Evolutionary conservation across 805 yeast species (phyloP).

Genomic region (Isabelozyma heimii): DNA sequence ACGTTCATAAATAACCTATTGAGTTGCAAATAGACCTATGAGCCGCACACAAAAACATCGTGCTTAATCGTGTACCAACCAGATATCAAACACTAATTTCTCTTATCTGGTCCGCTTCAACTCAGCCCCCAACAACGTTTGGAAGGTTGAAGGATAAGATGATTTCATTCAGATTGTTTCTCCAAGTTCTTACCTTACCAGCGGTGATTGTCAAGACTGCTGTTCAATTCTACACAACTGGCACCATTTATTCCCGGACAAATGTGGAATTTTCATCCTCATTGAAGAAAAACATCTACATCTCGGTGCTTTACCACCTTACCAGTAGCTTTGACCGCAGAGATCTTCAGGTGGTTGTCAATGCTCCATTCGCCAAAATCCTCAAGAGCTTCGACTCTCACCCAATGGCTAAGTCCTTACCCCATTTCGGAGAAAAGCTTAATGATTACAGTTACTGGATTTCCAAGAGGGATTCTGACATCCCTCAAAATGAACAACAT

Average conservation of each 20-base stretch:
- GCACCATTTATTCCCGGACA: conserved; percentile 27
- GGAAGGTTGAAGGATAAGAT: background rate
- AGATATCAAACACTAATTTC: too few species aligned
- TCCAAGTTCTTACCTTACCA: conserved; percentile 20
- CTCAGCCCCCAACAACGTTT: background rate
- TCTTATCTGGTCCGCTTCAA: too few species aligned
- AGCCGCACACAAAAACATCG: too few species aligned
- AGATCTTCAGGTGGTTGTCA: conserved; percentile 18
- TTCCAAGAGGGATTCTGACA: conserved; percentile 1
- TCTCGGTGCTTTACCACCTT: conserved; percentile 23
- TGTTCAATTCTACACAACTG: conserved; percentile 28
- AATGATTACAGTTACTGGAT: conserved; percentile 7
- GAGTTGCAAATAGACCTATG: too few species aligned
- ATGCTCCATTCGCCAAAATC: conserved; percentile 17
- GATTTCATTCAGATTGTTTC: background rate
- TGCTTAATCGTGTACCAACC: too few species aligned
- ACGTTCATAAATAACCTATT: too few species aligned
- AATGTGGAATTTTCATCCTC: conserved; percentile 25
- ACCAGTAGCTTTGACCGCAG: conserved; percentile 17
- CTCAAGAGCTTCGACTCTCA: conserved; percentile 10
- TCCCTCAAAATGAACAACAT: conserved; percentile 8
- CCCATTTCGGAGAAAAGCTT: conserved; percentile 2
- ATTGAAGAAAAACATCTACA: conserved; percentile 25
- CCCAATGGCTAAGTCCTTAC: conserved; percentile 3
- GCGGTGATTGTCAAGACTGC: conserved; percentile 14